Conservation (phyloP, 2,329 filamentous ascomycete genomes). For the Claviceps sp. region DNA sequence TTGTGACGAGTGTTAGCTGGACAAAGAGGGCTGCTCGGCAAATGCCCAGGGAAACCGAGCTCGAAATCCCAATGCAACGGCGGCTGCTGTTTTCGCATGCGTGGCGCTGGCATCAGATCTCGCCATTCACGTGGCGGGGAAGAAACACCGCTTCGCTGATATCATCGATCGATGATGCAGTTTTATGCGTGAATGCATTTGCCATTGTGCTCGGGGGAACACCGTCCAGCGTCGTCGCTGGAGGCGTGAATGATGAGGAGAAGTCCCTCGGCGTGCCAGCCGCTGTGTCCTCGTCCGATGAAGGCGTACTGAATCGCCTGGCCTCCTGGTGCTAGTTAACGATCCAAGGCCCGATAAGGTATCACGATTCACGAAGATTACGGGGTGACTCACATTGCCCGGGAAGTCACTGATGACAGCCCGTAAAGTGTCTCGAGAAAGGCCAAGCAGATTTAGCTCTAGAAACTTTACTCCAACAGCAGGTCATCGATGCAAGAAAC, state of each 20-base stretch:
- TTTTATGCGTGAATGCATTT: slow-evolving; percentile 6
- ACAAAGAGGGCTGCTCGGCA: slow-evolving; percentile 37
- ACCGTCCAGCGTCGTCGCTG: slow-evolving; percentile 5
- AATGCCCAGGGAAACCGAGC: slow-evolving; percentile 37
- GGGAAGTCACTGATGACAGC: slow-evolving; percentile 17
- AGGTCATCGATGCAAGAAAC: not conserved
- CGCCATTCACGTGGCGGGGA: slow-evolving; percentile 21
- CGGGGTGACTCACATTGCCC: slow-evolving; percentile 17
- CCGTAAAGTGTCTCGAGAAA: slow-evolving; percentile 4
- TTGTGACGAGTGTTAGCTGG: slow-evolving; percentile 31
- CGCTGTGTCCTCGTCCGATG: slow-evolving; percentile 24
- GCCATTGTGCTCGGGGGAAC: not conserved
- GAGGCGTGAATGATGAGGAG: slow-evolving; percentile 27
- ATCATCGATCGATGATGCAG: slow-evolving; percentile 5
- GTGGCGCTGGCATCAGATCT: slow-evolving; percentile 17
- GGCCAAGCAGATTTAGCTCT: not conserved
- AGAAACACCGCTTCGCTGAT: slow-evolving; percentile 11
- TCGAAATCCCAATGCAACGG: slow-evolving; percentile 20
- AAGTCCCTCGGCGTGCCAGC: slow-evolving; percentile 26
- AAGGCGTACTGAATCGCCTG: slow-evolving; percentile 33
- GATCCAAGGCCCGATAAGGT: not conserved
- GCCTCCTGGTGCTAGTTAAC: slow-evolving; percentile 28
- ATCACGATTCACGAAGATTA: not conserved
- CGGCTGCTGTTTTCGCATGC: slow-evolving; percentile 8
- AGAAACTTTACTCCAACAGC: not conserved